These are phyloP conservation scores for Trichoderma aggressivum DNA, from an alignment of 2,329 filamentous ascomycete species.

Conservation along the genomic window DNA sequence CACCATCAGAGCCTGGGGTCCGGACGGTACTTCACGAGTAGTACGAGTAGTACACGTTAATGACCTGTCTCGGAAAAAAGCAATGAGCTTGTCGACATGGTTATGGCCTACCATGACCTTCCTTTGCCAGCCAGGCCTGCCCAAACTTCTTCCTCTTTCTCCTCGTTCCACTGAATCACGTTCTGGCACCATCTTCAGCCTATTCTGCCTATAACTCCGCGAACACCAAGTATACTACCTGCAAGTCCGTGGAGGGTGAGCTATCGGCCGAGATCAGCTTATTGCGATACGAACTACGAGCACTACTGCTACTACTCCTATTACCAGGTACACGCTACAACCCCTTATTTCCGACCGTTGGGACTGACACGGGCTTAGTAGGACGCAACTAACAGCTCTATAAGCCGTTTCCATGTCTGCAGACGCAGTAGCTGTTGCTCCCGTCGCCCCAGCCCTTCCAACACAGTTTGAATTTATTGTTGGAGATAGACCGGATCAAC, in stretches of 20 bases:
- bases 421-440: background rate
- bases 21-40: background rate
- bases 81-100: constrained; percentile 1
- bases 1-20: background rate
- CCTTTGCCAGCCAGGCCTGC: background rate
- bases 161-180: background rate
- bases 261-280: background rate
- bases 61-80: background rate
- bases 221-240: background rate
- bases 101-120: background rate
- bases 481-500: constrained; percentile 25
- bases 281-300: background rate
- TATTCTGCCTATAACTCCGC: background rate
- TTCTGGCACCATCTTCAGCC: background rate
- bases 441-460: background rate
- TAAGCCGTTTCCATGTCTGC: background rate
- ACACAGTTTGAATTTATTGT: constrained; percentile 25
- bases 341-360: background rate
- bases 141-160: constrained; percentile 4
- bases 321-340: background rate
- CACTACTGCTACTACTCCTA: background rate
- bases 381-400: background rate
- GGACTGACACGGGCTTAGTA: background rate
- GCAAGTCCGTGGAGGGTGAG: background rate
- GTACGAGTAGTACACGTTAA: background rate